Evolutionary conservation across 2,329 filamentous ascomycete species (phyloP), one percentile per base, ranked within the genome.

Genomic region (Fusarium sublunatum): DNA sequence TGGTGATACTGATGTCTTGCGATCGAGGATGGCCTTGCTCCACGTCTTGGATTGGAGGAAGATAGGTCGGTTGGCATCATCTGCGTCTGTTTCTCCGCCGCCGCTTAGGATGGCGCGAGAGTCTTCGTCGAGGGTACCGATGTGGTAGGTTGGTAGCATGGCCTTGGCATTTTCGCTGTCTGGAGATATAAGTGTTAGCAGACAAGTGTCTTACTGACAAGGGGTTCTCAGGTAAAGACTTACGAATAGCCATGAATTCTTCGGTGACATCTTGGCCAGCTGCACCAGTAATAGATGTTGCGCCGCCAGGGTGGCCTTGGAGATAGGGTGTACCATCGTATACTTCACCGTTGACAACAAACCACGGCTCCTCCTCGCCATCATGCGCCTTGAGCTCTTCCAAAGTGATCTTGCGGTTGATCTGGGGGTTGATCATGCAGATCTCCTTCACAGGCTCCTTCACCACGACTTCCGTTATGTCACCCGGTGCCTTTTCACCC

Each of bases 221-320:
- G n/a, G 7, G 9, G 3, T 15, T 2, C 22, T 6, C 34, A 28
- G 9, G 13, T 7, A 6, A 8, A 8, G 7, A 83, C 91, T 83
- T 81, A 94, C 91, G 93, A 69, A 97, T 97, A 12, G 91, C 90
- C 78, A 96, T 86, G 74, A 97, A 97, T 67, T 97, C 93, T 70
- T 97, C 93, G 0, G 90, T 91, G 9, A 86, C 86, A 75, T 97
- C 93, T 69, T 91, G 81, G 0, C 88, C 92, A n/a, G 92, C 93
- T 4, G 89, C 91, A 26, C 88, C 89, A 49, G 90, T 83, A 72
- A 97, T 97, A 70, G 91, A 95, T 63, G 90, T 86, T 3, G 91
- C 92, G 46, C 93, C 93, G 47, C 93, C 93, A 0, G 93, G 93
- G 73, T 97, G 93, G 1, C 83, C 90, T 60, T 92, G 85, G 12